Evolutionary conservation across 352 stramenopile species (phyloP).

Genomic region (Pelagophyceae sp.): DNA sequence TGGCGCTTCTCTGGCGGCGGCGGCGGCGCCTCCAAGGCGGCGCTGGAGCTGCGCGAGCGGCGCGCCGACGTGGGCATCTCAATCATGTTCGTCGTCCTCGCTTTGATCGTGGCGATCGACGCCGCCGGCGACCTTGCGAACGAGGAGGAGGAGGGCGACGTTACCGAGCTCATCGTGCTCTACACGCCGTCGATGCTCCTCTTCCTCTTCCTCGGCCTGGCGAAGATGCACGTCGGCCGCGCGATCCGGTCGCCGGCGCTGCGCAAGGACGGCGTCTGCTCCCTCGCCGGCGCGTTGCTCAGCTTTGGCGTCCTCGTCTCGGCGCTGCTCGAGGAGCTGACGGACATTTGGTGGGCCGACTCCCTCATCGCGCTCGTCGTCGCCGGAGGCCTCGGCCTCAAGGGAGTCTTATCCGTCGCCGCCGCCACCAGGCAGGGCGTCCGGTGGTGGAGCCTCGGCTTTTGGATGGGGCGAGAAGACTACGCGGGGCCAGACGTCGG

Average conservation of each 20-base stretch:
- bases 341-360: constrained; percentile 12
- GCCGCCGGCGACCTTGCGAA: not conserved
- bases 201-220: constrained; percentile 1
- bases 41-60: not conserved
- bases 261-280: constrained; percentile 12
- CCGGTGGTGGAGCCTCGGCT: not conserved
- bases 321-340: not conserved
- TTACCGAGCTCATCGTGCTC: constrained; percentile 5
- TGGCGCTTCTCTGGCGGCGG: constrained; percentile 14
- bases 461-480: no score
- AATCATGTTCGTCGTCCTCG: constrained; percentile 11
- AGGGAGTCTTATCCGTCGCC: not conserved
- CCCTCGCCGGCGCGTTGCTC: not conserved
- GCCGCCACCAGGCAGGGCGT: not conserved
- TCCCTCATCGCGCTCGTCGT: not conserved
- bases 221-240: constrained; percentile 4
- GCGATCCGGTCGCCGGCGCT: not conserved
- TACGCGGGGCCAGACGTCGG: no score
- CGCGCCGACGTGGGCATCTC: constrained; percentile 15
- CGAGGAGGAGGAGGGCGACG: not conserved
- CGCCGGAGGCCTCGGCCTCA: constrained; percentile 1
- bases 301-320: not conserved
- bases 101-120: not conserved
- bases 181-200: constrained; percentile 17
- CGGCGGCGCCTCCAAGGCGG: not conserved